Percentiles rank a stretch among this genome's conserved stretches.
Conservation (phyloP, 768 basidiomycete species). For the Rubroboletus pulcherrimus region DNA sequence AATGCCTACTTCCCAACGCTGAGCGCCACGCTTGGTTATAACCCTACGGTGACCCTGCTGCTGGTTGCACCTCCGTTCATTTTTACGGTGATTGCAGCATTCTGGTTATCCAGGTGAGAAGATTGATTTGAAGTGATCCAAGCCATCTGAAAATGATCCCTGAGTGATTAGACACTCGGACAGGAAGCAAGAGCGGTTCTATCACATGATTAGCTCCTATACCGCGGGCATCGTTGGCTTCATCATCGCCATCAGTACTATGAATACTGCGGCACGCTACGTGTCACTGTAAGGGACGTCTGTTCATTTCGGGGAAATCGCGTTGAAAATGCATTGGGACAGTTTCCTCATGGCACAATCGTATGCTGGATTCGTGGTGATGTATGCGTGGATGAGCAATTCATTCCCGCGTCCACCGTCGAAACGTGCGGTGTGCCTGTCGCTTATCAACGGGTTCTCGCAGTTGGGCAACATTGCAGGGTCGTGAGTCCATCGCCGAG, state of each 20-base stretch:
- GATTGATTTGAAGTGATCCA: background rate
- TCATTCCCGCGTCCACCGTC: slow-evolving; percentile 73
- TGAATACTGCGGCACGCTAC: slow-evolving; percentile 62
- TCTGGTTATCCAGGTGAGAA: slow-evolving; percentile 47
- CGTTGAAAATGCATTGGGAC: slow-evolving; percentile 5
- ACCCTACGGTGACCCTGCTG: slow-evolving; percentile 57
- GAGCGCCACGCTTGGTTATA: slow-evolving; percentile 66
- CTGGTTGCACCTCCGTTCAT: slow-evolving; percentile 77
- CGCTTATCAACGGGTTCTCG: slow-evolving; percentile 76
- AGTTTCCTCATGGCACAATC: slow-evolving; percentile 77
- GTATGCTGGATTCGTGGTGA: slow-evolving; percentile 68
- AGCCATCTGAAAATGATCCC: background rate
- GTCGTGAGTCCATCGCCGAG: slow-evolving; percentile 47
- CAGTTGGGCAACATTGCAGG: slow-evolving; percentile 84
- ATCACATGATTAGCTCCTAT: slow-evolving; percentile 57
- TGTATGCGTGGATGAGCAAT: slow-evolving; percentile 51
- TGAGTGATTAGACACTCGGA: slow-evolving; percentile 58
- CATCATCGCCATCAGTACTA: slow-evolving; percentile 59
- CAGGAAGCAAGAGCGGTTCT: slow-evolving; percentile 62
- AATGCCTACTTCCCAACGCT: slow-evolving; percentile 83
- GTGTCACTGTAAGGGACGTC: slow-evolving; percentile 48
- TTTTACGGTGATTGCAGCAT: slow-evolving; percentile 54
- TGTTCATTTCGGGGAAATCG: slow-evolving; percentile 4
- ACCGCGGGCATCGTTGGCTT: slow-evolving; percentile 63
- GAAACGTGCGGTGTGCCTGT: slow-evolving; percentile 81